A percentile compares a stretch with the other conserved stretches of the same genome.
Evolutionary conservation across 345 rosid genomes (phyloP).

Genomic region (Aquilaria sinensis): DNA sequence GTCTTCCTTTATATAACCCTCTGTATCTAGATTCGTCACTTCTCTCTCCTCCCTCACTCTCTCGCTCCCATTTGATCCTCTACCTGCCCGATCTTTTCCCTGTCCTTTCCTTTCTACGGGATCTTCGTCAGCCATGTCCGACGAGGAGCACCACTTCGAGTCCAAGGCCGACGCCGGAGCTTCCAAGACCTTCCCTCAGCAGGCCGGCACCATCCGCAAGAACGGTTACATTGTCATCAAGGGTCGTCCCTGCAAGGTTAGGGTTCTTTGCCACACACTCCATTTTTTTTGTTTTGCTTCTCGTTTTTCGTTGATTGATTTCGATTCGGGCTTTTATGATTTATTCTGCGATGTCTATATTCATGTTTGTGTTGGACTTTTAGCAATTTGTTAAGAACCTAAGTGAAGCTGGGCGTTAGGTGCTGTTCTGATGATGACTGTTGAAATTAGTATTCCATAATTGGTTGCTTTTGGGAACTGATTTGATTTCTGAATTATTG

Average conservation of each 20-base stretch:
- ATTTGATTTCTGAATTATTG: too few species aligned
- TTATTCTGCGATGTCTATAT: neutral
- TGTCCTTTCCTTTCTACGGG: too few species aligned
- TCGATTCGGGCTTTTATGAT: neutral
- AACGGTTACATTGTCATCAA: constrained; percentile 58
- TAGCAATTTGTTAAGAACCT: too few species aligned
- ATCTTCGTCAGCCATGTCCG: constrained; percentile 35
- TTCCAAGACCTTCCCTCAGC: constrained; percentile 63
- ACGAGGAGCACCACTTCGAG: constrained; percentile 66
- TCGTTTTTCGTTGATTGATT: neutral
- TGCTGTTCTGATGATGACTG: too few species aligned
- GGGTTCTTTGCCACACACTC: neutral
- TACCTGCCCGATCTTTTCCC: neutral
- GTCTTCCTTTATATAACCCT: too few species aligned
- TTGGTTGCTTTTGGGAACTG: too few species aligned
- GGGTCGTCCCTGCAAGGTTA: constrained; percentile 57
- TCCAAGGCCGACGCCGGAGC: constrained; percentile 72
- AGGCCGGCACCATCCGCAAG: constrained; percentile 68
- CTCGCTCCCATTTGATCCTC: neutral
- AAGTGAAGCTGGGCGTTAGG: too few species aligned
- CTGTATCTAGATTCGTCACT: too few species aligned
- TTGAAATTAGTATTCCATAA: too few species aligned
- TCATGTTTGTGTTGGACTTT: too few species aligned
- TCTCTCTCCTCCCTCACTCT: neutral
- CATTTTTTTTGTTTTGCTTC: neutral